Evolutionary conservation across 441 rosid genomes (phyloP).

Genomic region (Raphanus hybrid): DNA sequence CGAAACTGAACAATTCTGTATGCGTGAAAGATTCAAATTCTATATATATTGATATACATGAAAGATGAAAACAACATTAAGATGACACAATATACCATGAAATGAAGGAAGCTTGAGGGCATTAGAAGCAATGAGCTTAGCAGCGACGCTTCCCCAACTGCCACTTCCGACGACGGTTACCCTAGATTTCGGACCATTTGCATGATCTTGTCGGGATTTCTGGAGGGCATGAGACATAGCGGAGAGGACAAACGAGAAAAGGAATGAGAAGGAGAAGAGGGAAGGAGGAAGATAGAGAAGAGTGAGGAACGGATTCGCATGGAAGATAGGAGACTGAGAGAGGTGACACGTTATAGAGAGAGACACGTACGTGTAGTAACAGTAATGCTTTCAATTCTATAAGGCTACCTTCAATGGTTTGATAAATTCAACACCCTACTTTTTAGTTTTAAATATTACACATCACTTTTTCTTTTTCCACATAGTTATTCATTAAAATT

Average conservation of each 20-base stretch:
- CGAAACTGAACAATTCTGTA: no score
- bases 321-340: slow-evolving; percentile 41
- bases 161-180: slow-evolving; percentile 96
- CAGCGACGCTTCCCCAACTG: slow-evolving; percentile 98
- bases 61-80: no score
- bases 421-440: no score
- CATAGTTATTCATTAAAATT: no score
- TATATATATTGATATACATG: no score
- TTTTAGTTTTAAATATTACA: no score
- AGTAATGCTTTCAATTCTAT: no score
- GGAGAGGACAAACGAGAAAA: slow-evolving; percentile 21
- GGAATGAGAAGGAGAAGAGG: neutral
- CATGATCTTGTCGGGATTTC: neutral
- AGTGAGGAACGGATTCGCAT: slow-evolving; percentile 36
- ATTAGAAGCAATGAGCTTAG: slow-evolving; percentile 94
- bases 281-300: slow-evolving; percentile 38
- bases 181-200: slow-evolving; percentile 47
- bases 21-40: no score
- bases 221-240: slow-evolving; percentile 42
- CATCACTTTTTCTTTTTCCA: no score
- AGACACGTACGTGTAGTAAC: slow-evolving; percentile 20
- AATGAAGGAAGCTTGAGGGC: slow-evolving; percentile 73
- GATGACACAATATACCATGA: slow-evolving; percentile 62
- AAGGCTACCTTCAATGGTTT: no score
- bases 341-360: slow-evolving; percentile 44